Conservation (phyloP, 1,284 basidiomycete genomes). For the Golubevia sp. region DNA sequence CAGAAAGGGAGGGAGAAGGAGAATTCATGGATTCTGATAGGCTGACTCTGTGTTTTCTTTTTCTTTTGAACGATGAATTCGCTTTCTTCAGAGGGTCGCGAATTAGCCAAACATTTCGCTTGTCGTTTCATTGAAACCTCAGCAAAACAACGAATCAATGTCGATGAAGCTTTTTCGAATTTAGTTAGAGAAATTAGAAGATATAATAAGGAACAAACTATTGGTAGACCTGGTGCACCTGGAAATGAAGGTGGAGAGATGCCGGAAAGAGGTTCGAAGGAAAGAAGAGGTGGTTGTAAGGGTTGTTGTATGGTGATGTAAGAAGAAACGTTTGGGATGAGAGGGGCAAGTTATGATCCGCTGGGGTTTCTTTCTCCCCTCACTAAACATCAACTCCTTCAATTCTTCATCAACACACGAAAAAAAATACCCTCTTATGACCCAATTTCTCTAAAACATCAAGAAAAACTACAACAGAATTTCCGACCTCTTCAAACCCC, state of each 20-base stretch:
- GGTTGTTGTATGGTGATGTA: constrained; percentile 8
- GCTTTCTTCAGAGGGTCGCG: constrained; percentile 87
- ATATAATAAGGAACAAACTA: constrained; percentile 74
- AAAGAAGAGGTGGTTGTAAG: constrained; percentile 6
- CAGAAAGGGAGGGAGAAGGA: too few species aligned
- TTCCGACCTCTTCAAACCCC: neutral
- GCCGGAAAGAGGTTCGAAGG: constrained; percentile 4
- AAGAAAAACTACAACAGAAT: too few species aligned
- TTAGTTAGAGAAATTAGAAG: constrained; percentile 95
- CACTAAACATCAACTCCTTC: neutral
- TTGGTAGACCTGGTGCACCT: constrained; percentile 46
- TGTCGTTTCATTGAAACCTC: constrained; percentile 99
- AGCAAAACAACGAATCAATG: constrained; percentile 96
- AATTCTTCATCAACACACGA: too few species aligned
- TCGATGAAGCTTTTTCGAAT: constrained; percentile 97
- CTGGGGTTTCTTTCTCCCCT: neutral
- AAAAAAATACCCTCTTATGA: neutral
- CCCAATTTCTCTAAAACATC: neutral
- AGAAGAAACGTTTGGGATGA: neutral
- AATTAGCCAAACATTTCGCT: constrained; percentile 92
- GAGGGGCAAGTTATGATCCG: too few species aligned
- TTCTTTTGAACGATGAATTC: neutral
- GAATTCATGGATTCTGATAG: too few species aligned
- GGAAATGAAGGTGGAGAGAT: constrained; percentile 27
- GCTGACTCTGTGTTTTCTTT: neutral